Conservation (phyloP, 2,329 filamentous ascomycete species). For the Hymenoscyphus fraxineus region DNA sequence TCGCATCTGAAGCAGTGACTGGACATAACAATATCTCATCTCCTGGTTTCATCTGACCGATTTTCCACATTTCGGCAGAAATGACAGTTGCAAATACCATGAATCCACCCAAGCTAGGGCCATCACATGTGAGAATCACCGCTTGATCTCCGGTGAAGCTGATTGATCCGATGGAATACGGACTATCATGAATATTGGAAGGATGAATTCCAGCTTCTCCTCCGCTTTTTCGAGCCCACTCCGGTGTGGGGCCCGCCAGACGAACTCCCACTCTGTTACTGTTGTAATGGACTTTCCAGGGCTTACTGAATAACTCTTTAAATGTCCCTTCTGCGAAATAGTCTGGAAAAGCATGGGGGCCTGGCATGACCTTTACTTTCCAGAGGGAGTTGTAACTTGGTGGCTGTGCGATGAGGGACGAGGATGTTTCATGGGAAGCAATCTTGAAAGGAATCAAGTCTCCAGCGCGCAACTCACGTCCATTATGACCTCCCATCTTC, state of each 20-base stretch:
- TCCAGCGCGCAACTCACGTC: constrained; percentile 26
- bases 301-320: constrained; percentile 52
- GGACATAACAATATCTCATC: constrained; percentile 49
- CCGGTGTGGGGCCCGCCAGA: constrained; percentile 53
- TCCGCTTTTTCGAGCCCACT: constrained; percentile 56
- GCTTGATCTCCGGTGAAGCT: constrained; percentile 61
- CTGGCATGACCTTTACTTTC: constrained; percentile 32
- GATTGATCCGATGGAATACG: constrained; percentile 52
- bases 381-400: constrained; percentile 19
- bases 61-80: constrained; percentile 56
- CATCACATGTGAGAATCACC: constrained; percentile 56
- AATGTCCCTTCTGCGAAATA: constrained; percentile 44
- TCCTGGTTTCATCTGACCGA: constrained; percentile 59
- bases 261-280: constrained; percentile 57
- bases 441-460: constrained; percentile 18
- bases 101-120: constrained; percentile 59
- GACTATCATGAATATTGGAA: constrained; percentile 55
- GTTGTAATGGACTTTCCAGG: constrained; percentile 61
- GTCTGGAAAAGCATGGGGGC: constrained; percentile 35
- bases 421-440: constrained; percentile 6
- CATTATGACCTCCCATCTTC: constrained; percentile 45
- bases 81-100: constrained; percentile 53
- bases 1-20: constrained; percentile 49
- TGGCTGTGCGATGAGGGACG: constrained; percentile 14
- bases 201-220: constrained; percentile 63